Evolutionary conservation across 495 filamentous ascomycete species (phyloP).

Genomic region (Hypoxylon cercidicola): DNA sequence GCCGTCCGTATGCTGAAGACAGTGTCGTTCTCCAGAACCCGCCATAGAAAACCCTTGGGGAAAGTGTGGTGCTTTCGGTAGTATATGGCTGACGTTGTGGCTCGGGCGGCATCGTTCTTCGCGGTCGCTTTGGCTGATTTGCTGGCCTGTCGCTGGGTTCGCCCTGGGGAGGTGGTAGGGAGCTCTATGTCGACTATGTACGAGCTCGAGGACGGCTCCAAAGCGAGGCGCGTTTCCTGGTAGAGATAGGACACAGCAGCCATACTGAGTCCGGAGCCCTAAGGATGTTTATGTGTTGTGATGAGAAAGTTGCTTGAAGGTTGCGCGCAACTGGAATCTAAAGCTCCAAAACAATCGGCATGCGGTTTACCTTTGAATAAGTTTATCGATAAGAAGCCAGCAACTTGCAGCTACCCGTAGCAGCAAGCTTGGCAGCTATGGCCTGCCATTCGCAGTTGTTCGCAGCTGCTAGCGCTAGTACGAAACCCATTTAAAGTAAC

Average conservation of each 20-base stretch:
- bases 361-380: background rate
- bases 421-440: background rate
- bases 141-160: conserved; percentile 44
- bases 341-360: conserved; percentile 31
- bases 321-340: conserved; percentile 24
- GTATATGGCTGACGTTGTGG: conserved; percentile 83
- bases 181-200: conserved; percentile 80
- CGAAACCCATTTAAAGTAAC: conserved; percentile 15
- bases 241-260: conserved; percentile 66
- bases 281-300: conserved; percentile 17
- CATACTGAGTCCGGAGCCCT: conserved; percentile 53
- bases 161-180: conserved; percentile 58
- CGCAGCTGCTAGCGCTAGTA: background rate
- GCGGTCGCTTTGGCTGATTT: conserved; percentile 51
- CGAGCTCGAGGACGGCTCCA: conserved; percentile 75
- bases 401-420: background rate
- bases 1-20: conserved; percentile 83
- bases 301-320: conserved; percentile 13
- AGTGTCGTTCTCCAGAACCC: conserved; percentile 81
- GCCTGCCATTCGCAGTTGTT: background rate
- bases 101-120: conserved; percentile 69
- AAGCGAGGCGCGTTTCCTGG: conserved; percentile 86
- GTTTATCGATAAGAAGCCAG: conserved; percentile 31
- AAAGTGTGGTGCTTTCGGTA: conserved; percentile 77
- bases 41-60: conserved; percentile 89